Evolutionary conservation across 148 eudicot species (phyloP).

Genomic region (Euryodendron excelsum): DNA sequence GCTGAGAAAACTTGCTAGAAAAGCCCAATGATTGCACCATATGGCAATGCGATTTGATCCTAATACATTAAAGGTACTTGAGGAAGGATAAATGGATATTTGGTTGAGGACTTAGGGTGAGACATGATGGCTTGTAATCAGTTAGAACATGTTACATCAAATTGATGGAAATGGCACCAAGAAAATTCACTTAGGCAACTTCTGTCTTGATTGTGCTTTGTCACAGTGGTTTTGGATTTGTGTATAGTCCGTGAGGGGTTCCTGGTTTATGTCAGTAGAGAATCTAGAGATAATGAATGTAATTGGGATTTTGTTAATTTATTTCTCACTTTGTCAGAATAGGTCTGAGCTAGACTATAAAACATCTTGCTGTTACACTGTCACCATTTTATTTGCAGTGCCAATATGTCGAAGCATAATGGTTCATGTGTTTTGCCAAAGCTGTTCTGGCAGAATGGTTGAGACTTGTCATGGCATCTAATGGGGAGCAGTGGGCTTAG

Average conservation of each 20-base stretch:
- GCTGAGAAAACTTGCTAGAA: background rate
- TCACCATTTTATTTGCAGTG: background rate
- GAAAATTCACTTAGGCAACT: background rate
- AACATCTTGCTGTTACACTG: background rate
- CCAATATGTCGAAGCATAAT: background rate
- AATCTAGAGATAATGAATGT: background rate
- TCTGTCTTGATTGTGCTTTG: background rate
- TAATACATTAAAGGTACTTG: background rate
- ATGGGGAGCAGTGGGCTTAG: background rate
- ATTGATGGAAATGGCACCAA: background rate
- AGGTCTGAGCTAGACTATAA: background rate
- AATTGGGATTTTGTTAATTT: background rate
- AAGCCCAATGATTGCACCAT: background rate
- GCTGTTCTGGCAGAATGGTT: background rate
- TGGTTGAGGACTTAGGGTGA: background rate
- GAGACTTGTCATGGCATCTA: background rate
- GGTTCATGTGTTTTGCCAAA: background rate
- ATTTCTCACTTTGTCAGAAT: background rate
- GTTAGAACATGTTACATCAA: background rate
- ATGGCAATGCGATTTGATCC: background rate
- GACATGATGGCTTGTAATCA: background rate
- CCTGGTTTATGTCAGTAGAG: background rate
- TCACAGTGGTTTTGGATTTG: background rate
- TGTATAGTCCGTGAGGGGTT: background rate
- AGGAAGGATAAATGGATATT: background rate